Percentiles rank a stretch among this genome's conserved stretches.
phyloP scores from a whole-genome alignment of 306 rosid species.

The Astragalus glycyphyllos region DNA sequence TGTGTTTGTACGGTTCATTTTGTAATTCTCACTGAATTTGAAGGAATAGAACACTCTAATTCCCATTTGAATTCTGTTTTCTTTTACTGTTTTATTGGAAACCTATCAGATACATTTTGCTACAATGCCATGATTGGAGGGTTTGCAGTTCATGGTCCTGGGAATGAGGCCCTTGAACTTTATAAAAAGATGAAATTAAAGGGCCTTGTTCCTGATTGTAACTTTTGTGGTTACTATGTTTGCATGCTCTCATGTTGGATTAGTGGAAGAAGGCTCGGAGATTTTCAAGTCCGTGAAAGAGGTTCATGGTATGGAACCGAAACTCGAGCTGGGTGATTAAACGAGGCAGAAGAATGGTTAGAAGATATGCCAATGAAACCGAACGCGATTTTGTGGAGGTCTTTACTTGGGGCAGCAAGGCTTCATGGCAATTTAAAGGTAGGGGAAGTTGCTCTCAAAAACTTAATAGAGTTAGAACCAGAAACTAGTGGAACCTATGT shows the following conservation, averaged over 20 bases:
- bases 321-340: conserved; percentile 52
- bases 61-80: no score
- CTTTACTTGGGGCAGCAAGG: conserved; percentile 59
- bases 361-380: conserved; percentile 56
- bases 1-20: no score
- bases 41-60: no score
- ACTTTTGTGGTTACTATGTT: conserved; percentile 54
- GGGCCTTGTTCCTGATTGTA: conserved; percentile 48
- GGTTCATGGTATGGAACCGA: conserved; percentile 46
- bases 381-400: conserved; percentile 56
- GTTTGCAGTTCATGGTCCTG: conserved; percentile 54
- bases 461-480: conserved; percentile 53
- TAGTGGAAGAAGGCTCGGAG: conserved; percentile 50
- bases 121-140: conserved; percentile 56
- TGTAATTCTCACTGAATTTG: no score
- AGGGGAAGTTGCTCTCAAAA: conserved; percentile 51
- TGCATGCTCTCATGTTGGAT: conserved; percentile 55
- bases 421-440: conserved; percentile 50
- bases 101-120: conserved; percentile 50
- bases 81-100: no score
- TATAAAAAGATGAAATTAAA: conserved; percentile 45
- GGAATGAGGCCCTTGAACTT: conserved; percentile 51
- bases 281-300: conserved; percentile 47
- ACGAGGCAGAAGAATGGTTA: conserved; percentile 51
- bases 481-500: conserved; percentile 57